Evolutionary conservation across 768 basidiomycete species (phyloP), one percentile per base, ranked within the genome.

Genomic region (Rhodosporidiobolus sp.): DNA sequence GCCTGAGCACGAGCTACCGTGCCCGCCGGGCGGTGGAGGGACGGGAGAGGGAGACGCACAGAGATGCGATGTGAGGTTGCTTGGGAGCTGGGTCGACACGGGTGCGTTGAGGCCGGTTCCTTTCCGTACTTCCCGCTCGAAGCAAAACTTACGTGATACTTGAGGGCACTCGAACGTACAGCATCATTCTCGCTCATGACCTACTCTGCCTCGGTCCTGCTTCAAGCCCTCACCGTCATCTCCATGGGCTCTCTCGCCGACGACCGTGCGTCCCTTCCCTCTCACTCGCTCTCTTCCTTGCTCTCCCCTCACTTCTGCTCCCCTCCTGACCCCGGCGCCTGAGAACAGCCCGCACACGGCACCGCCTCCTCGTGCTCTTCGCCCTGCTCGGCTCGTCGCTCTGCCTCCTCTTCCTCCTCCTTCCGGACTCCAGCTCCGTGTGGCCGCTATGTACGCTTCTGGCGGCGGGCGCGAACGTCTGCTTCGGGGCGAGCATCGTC

Each of bases 201-300:
- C 43, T 90, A 92, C 80, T 96, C 94, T 1, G 83, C 88, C 22
- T 92, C 91, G 1, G 94, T 97, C 1, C 89, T 89, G 0, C 81
- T 95, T 0, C 94, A 97, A 79, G 94, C 94, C 0, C 78, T 97
- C n/a, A 91, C 89, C 0, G 93, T 99, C 50, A 93, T 99, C 66
- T 94, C 94, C 10, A 90, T 96, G 85, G 92, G 92, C 12, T 88
- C 88, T 24, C 88, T 95, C 66, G 95, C 94, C 1, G 92, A 98
- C 81, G 87, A 90, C 73, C 88, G 93, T 94, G 76, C 69, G 90
- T 84, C 54, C 53, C 28, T 16, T 26, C 53, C 46, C 32, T 62
- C 46, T 26, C 10, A 54, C 22, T n/a, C 12, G 2, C 8, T 12
- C 12, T 22, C 14, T 24, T 19, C 16, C 9, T 38, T 45, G 26